Percentiles rank a stretch among this genome's conserved stretches.
These are phyloP conservation scores for Fusarium secorum DNA, from an alignment of 2,329 filamentous ascomycete species.

Conservation along the genomic window DNA sequence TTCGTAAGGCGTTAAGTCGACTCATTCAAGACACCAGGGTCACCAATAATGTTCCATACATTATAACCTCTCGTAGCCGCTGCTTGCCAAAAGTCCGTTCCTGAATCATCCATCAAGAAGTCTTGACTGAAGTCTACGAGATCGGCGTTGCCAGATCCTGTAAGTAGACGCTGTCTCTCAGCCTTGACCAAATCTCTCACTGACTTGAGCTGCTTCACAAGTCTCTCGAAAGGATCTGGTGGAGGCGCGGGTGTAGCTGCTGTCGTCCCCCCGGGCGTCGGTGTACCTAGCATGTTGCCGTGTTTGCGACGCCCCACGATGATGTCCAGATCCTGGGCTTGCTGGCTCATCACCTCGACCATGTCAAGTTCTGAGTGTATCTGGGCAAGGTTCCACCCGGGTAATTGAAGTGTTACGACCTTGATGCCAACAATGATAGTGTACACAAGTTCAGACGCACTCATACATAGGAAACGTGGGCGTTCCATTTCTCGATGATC, in stretches of 20 bases:
- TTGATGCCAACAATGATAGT: conserved; percentile 56
- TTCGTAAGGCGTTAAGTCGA: neutral
- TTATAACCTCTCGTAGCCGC: conserved; percentile 33
- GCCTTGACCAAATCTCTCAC: conserved; percentile 44
- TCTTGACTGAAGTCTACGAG: conserved; percentile 35
- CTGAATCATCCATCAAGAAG: conserved; percentile 35
- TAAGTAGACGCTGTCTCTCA: conserved; percentile 41
- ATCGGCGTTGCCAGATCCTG: conserved; percentile 32
- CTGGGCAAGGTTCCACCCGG: conserved; percentile 55
- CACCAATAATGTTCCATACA: conserved; percentile 43
- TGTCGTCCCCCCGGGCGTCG: conserved; percentile 6
- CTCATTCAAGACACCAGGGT: conserved; percentile 37
- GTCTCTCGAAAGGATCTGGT: conserved; percentile 46
- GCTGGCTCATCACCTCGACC: conserved; percentile 38
- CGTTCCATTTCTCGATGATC: conserved; percentile 43
- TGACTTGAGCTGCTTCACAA: conserved; percentile 44
- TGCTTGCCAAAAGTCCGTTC: conserved; percentile 40
- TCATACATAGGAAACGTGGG: conserved; percentile 54
- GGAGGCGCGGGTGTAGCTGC: conserved; percentile 11
- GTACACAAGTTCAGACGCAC: conserved; percentile 57
- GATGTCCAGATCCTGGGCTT: conserved; percentile 43
- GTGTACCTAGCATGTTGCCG: conserved; percentile 32
- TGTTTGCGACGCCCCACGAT: conserved; percentile 44
- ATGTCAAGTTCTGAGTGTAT: conserved; percentile 49
- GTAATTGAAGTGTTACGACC: conserved; percentile 54